Evolutionary conservation across 345 rosid species (phyloP).

Genomic region (Syzygium aromaticum): DNA sequence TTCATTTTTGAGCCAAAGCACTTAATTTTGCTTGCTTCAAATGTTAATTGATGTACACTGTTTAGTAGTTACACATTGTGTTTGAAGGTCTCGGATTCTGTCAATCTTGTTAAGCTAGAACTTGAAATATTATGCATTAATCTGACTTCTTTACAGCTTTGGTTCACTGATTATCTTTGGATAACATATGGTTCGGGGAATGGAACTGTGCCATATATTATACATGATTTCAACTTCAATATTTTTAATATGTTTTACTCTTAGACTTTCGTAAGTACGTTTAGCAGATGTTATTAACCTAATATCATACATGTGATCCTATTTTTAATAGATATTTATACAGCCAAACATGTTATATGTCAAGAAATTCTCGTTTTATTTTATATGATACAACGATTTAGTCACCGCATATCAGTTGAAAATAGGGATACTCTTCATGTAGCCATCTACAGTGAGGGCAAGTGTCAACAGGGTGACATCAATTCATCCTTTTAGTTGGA

Average conservation of each 20-base stretch:
- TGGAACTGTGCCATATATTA: neutral
- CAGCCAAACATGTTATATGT: neutral
- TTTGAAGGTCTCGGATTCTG: neutral
- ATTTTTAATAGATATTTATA: neutral
- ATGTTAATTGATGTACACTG: neutral
- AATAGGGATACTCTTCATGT: neutral
- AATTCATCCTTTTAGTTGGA: neutral
- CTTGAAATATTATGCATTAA: neutral
- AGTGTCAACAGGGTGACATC: neutral
- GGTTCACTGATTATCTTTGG: neutral
- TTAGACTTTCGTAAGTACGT: neutral
- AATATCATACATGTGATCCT: neutral
- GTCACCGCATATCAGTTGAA: neutral
- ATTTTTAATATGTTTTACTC: neutral
- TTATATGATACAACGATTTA: neutral
- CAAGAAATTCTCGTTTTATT: neutral
- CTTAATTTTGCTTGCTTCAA: neutral
- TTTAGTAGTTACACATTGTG: neutral
- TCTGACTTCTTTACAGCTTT: neutral
- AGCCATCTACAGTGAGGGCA: neutral
- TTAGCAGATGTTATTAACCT: neutral
- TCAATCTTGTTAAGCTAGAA: neutral
- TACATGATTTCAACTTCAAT: neutral
- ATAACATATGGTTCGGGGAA: neutral
- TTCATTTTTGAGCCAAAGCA: neutral